phyloP scores from a whole-genome alignment of 306 rosid genomes.

The Rosa rugosa region DNA sequence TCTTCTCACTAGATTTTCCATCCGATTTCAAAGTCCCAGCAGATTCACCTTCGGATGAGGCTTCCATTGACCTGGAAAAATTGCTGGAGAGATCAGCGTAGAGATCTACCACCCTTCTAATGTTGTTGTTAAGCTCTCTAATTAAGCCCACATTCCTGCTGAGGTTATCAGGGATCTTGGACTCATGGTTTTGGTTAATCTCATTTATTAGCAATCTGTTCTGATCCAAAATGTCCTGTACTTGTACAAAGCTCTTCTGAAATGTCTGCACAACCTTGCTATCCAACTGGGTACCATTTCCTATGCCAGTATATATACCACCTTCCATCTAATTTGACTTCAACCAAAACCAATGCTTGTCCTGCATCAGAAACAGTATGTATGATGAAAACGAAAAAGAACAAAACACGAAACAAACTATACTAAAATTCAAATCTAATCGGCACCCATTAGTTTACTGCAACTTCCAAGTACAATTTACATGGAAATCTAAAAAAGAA shows the following conservation, averaged over 20 bases:
- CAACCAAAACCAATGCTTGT: conserved; percentile 28
- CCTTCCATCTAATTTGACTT: conserved; percentile 60
- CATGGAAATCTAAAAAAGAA: conserved; percentile 8
- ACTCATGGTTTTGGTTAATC: conserved; percentile 89
- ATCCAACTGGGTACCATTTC: conserved; percentile 59
- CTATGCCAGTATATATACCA: conserved; percentile 62
- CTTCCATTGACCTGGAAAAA: conserved; percentile 64
- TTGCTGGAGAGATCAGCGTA: conserved; percentile 80
- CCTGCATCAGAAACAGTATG: conserved; percentile 42
- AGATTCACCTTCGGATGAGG: conserved; percentile 82
- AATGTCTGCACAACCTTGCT: conserved; percentile 65
- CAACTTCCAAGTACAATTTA: not conserved
- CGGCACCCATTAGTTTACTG: not conserved
- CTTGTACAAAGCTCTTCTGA: conserved; percentile 81
- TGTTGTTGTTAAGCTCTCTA: conserved; percentile 83
- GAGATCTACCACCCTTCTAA: conserved; percentile 90
- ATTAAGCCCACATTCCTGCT: conserved; percentile 78
- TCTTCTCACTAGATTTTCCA: conserved; percentile 75
- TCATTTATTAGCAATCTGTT: conserved; percentile 77
- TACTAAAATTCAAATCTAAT: conserved; percentile 3
- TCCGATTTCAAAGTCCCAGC: conserved; percentile 70
- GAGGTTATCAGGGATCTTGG: conserved; percentile 72
- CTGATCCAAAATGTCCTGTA: conserved; percentile 90
- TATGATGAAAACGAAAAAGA: conserved; percentile 18
- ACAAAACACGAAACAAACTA: conserved; percentile 13